A percentile compares a stretch with the other conserved stretches of the same genome.
These are phyloP conservation scores for Cenococcum geophilum DNA, from an alignment of 495 filamentous ascomycete genomes.

Conservation along the genomic window DNA sequence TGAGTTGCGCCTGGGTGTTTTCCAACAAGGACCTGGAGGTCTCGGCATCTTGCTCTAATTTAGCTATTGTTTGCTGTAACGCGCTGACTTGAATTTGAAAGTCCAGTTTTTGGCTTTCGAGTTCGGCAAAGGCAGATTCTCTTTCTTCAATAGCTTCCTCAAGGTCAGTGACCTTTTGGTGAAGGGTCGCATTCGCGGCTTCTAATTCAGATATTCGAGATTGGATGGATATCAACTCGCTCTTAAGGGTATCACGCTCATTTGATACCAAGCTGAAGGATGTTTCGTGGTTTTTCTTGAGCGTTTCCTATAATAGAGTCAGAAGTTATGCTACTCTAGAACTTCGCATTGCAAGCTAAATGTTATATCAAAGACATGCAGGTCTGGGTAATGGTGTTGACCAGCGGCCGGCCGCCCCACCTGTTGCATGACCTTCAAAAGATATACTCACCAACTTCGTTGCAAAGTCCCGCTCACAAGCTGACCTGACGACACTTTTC, in stretches of 20 bases:
- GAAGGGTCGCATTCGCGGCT: neutral
- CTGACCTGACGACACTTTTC: conserved; percentile 16
- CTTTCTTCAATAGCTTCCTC: conserved; percentile 2
- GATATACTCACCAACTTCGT: conserved; percentile 8
- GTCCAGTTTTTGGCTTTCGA: neutral
- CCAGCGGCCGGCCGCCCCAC: too few relatives aligned
- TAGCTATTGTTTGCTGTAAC: neutral
- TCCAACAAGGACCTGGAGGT: neutral
- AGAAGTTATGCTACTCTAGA: neutral
- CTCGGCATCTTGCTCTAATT: conserved; percentile 1
- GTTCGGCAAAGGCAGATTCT: neutral
- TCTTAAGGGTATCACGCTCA: neutral
- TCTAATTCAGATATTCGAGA: conserved; percentile 6
- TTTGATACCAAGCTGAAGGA: neutral
- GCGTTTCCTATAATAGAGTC: conserved; percentile 1
- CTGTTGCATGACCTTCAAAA: neutral
- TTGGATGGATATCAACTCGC: neutral
- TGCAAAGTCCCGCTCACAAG: conserved; percentile 15
- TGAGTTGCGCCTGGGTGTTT: conserved; percentile 3
- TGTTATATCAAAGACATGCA: too few relatives aligned
- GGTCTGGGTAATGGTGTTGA: too few relatives aligned
- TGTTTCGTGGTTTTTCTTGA: neutral
- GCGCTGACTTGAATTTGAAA: neutral
- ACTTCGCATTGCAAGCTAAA: too few relatives aligned
- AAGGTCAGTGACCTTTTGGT: conserved; percentile 5